Evolutionary conservation across 2,329 filamentous ascomycete genomes (phyloP), one percentile per base, ranked within the genome.

Genomic region (Niveomyces coronatus): DNA sequence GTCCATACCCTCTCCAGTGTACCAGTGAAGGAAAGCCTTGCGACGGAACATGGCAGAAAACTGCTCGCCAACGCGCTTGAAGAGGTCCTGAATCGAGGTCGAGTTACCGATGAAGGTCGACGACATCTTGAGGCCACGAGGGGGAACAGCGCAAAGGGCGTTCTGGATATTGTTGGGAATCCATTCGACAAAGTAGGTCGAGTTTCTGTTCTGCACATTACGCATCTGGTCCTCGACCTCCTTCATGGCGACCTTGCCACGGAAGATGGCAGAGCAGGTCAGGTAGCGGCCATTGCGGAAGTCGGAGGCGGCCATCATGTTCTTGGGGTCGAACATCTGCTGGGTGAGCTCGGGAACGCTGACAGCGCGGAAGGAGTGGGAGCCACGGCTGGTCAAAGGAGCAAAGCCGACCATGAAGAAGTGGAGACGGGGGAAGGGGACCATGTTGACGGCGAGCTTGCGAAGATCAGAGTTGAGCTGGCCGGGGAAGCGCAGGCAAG

Each of bases 1-100:
- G 71, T 98, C 91, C 91, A 98, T 98, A 73, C 91, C 91, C 79
- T 98, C 91, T 62, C 88, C 88, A 79, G 91, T 98, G 74, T 98
- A 98, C 91, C 91, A 98, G 76, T 96, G 91, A 79, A 98, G 85
- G 87, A 98, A 98, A 81, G 91, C 91, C 85, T 96, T 98, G 72
- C 91, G 87, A 73, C 91, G 80, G 83, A 98, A 98, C 91, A 98
- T 98, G 64, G 88, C 91, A 71, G 83, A 88, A 80, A 98, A 98
- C 74, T 98, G 91, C 69, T 98, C 91, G 62, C 91, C 91, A 55
- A 98, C 75, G 79, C 91, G 89, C 86, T 98, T 96, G 85, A 98
- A 98, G 57, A 98, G 85, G 75, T 98, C 91, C 77, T 98, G 91
- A 70, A 98, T 98, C 51, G 89, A 93, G 55, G 91, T 98, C 49